Base-by-base conservation (phyloP, 78 protist genomes). In the Blattamonas nauphoetae region DNA sequence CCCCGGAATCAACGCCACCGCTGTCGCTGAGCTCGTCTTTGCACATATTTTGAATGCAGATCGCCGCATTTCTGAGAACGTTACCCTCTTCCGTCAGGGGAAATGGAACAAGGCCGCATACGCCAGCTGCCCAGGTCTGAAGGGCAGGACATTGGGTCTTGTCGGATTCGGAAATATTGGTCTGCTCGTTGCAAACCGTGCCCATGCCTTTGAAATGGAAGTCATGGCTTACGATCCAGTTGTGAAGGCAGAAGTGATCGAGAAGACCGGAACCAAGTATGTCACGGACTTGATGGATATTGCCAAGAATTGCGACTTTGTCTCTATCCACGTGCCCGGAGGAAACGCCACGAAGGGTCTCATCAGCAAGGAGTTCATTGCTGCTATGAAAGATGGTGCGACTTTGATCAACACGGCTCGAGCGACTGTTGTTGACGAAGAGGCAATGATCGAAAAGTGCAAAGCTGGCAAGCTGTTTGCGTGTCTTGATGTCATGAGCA, bases 1-100 rank as follows among this genome's bases (percentile, higher is more conserved):
- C 36, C 91, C 91, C 32, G 91, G 91, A 34, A 1, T 6, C 32
- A 89, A 89, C 85, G 81, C 91, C n/a, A 45, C n/a, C 63, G 91
- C 91, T 0, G 91, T 89, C 3, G 91, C 91, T 4, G 91, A 89
- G 42, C 64, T 89, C 42, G 83, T 84, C 21, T 41, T 89, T 32
- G 91, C 84, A 3, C 0, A 84, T 1, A 6, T 78, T 1, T 0
- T 89, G 1, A 1, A 41, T 44, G 1, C 0, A 1, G 91, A 89
- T 85, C 89, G 91, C 2, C 34, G 42, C 84, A 44, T 89, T 81
- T 41, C 71, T 21, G 87, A 82, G 33, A 43, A 4, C 55, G 63
- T 86, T 0, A 38, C 2, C 1, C 45, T 11, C 45, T 34, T 85
- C 78, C 83, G 84, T 44, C 32, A 0, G 0, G 83, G 83, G 36